phyloP scores from a whole-genome alignment of 192 early-diverging fungal genomes.

The Podila epigama region DNA sequence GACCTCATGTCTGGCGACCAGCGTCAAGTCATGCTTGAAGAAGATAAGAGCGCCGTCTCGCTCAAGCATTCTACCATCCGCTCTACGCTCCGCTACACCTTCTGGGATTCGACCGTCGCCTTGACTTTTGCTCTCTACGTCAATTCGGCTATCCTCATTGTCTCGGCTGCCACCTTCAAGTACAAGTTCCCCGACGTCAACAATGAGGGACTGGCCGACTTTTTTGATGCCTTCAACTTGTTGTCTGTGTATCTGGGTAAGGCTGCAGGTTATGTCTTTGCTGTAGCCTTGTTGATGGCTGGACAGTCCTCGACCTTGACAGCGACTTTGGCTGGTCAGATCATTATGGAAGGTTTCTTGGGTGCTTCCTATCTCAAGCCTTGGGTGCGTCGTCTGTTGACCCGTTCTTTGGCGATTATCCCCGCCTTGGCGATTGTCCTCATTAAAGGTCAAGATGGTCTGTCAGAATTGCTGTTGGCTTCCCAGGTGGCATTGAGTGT shows the following conservation, averaged over 20 bases:
- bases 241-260: conserved; percentile 65
- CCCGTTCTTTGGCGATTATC: conserved; percentile 73
- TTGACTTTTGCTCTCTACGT: conserved; percentile 77
- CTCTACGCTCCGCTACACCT: conserved; percentile 59
- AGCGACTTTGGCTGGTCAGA: conserved; percentile 86
- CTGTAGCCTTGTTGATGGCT: conserved; percentile 75
- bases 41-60: conserved; percentile 27
- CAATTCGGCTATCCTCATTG: conserved; percentile 82
- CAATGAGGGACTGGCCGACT: conserved; percentile 60
- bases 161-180: conserved; percentile 77
- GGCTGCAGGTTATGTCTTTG: conserved; percentile 74
- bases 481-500: conserved; percentile 82
- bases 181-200: conserved; percentile 46
- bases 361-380: conserved; percentile 62
- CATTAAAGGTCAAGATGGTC: conserved; percentile 64
- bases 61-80: conserved; percentile 51
- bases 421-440: conserved; percentile 75
- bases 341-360: conserved; percentile 84
- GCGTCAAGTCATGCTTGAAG: conserved; percentile 7
- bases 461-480: conserved; percentile 69
- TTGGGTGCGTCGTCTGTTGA: conserved; percentile 75
- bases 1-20: conserved; percentile 26
- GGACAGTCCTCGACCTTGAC: conserved; percentile 83
- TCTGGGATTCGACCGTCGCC: conserved; percentile 72
- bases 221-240: conserved; percentile 71